phyloP scores from a whole-genome alignment of 768 basidiomycete genomes.

The Galerina sulciceps region DNA sequence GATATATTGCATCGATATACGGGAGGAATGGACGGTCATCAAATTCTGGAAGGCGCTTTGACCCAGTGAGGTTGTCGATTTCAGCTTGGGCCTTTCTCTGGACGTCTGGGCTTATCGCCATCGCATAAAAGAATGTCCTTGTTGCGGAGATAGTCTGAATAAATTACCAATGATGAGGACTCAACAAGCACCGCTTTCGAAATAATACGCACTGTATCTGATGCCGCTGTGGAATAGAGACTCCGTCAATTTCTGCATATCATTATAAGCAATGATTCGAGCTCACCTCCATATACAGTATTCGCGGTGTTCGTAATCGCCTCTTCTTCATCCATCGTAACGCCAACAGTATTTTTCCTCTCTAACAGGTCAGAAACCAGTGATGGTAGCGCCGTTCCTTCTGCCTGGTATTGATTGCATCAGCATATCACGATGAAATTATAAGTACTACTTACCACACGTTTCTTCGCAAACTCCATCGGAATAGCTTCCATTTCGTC shows the following conservation, averaged over 20 bases:
- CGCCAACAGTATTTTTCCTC: not conserved
- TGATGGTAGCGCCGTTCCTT: slow-evolving; percentile 1
- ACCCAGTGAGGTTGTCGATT: slow-evolving; percentile 37
- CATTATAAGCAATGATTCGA: not conserved
- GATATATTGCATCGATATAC: slow-evolving; percentile 26
- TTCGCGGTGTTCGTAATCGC: slow-evolving; percentile 6
- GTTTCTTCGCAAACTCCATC: slow-evolving; percentile 11
- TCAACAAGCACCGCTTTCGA: not conserved
- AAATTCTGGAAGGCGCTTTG: slow-evolving; percentile 30
- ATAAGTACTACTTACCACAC: not conserved
- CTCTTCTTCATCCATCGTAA: slow-evolving; percentile 7
- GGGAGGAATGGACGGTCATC: slow-evolving; percentile 31
- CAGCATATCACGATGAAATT: no score
- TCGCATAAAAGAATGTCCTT: slow-evolving; percentile 30
- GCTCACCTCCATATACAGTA: slow-evolving; percentile 17
- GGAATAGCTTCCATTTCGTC: slow-evolving; percentile 10
- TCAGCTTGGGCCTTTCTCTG: slow-evolving; percentile 38
- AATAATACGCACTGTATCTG: slow-evolving; percentile 10
- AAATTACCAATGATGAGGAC: no score
- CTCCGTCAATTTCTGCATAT: not conserved
- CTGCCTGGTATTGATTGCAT: not conserved
- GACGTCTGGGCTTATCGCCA: slow-evolving; percentile 33
- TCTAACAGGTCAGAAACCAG: slow-evolving; percentile 7
- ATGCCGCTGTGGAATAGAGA: slow-evolving; percentile 1
- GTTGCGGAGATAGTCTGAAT: slow-evolving; percentile 20